Evolutionary conservation across 148 eudicot species (phyloP), one percentile per base, ranked within the genome.

Genomic region (Agrostemma githago): DNA sequence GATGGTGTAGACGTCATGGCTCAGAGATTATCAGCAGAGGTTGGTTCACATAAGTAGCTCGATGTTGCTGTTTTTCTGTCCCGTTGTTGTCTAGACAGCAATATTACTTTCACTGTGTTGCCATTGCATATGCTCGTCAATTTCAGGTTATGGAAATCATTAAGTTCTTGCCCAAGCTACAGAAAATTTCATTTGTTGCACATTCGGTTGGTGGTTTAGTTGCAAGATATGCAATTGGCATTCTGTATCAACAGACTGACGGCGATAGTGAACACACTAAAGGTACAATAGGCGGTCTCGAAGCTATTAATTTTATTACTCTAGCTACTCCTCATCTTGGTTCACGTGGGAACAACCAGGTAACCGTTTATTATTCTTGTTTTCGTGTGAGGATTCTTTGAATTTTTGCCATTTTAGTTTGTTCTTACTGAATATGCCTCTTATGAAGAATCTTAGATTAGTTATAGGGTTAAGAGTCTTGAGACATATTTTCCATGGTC

Each of bases 1-100:
- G 97, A 96, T 84, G 99, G 99, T 46, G 95, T 96, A 56, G 99
- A 96, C 78, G 95, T 96, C 74, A 96, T 90, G 97, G 99, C 95
- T 58, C 88, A 89, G 56, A 88, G 99, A 66, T 83, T 96, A 77
- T 89, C 88, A 8, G 86, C 82, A 61, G 99, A 96, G 99, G 99
- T 92, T 74, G 62, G 83, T 81, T 75, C 78, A 64, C 43, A 67
- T 66, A 61, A 42, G n/a, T 8, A 38, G 62, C 68, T 44, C 14
- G 37, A 20, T 66, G 0, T 4, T 19, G 62, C 4, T 46, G 41
- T 10, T 40, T 58, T 66, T 78, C 43, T 71, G 8, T 64, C 38
- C 38, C 43, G n/a, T 39, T 40, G 20, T 59, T 17, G 20, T 19
- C 3, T 9, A 11, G n/a, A 42, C 40, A 7, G 14, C 37, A 46